Percentiles rank a stretch among this genome's conserved stretches.
Evolutionary conservation across 371 early-diverging fungal species (phyloP).

Genomic region (Circinella umbellata): DNA sequence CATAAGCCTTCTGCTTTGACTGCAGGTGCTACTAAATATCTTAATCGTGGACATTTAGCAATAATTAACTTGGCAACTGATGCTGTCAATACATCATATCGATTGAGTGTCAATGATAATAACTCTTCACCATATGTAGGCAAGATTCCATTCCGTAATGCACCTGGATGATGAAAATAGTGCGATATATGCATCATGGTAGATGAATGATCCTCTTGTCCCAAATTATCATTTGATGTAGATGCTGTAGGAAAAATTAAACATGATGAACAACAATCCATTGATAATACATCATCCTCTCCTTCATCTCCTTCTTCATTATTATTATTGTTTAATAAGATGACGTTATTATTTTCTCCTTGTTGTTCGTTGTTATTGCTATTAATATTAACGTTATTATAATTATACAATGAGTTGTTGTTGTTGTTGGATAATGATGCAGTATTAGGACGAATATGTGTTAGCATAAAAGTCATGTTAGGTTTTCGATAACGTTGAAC

Average conservation of each 20-base stretch:
- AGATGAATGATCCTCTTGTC: background rate
- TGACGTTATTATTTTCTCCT: background rate
- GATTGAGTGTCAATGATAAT: constrained; percentile 41
- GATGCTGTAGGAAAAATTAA: constrained; percentile 38
- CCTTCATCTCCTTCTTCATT: background rate
- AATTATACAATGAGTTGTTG: background rate
- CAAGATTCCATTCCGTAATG: constrained; percentile 46
- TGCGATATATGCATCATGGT: constrained; percentile 45
- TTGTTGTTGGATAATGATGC: background rate
- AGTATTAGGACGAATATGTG: constrained; percentile 15
- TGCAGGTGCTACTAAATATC: constrained; percentile 39
- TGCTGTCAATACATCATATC: constrained; percentile 42
- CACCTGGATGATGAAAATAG: constrained; percentile 52
- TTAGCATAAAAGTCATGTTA: constrained; percentile 40
- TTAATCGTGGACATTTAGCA: constrained; percentile 43
- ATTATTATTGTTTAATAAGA: background rate
- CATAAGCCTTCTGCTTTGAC: constrained; percentile 54
- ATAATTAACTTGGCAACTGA: constrained; percentile 41
- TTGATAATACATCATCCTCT: constrained; percentile 10
- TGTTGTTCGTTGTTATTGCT: background rate
- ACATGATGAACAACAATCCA: constrained; percentile 47
- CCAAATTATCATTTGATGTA: background rate
- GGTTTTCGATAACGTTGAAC: constrained; percentile 13
- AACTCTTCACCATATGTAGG: constrained; percentile 52
- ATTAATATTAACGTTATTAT: background rate